Conservation (phyloP, 2,329 filamentous ascomycete genomes). For the Bipolaris oryzae region DNA sequence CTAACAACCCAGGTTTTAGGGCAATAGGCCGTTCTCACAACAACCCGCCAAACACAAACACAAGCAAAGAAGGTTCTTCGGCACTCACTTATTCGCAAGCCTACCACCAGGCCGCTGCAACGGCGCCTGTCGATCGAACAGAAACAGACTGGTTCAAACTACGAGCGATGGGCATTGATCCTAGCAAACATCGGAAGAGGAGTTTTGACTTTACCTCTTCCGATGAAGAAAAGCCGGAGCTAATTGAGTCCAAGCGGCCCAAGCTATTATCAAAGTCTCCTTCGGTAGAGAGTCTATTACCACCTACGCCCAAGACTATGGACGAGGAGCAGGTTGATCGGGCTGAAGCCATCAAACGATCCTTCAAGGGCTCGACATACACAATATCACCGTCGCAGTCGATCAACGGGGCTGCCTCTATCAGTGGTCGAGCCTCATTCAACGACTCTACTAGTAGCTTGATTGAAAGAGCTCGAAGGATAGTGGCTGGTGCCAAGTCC, state of each 20-base stretch:
- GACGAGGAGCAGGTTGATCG: conserved; percentile 32
- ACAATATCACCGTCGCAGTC: conserved; percentile 13
- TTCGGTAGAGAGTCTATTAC: conserved; percentile 2
- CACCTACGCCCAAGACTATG: conserved; percentile 13
- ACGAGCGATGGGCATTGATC: conserved; percentile 56
- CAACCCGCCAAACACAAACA: conserved; percentile 10
- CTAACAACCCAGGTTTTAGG: background rate
- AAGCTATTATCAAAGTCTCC: conserved; percentile 20
- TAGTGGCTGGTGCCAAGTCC: conserved; percentile 7
- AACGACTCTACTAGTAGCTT: conserved; percentile 10
- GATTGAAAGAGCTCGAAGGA: conserved; percentile 21
- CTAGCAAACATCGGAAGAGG: conserved; percentile 40
- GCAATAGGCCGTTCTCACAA: conserved; percentile 1
- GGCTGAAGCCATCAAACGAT: conserved; percentile 29
- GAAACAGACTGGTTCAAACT: conserved; percentile 59
- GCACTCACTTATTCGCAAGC: conserved; percentile 30
- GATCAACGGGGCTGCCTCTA: conserved; percentile 9
- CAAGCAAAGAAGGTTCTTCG: conserved; percentile 2
- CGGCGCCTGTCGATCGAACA: conserved; percentile 50
- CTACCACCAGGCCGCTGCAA: conserved; percentile 27
- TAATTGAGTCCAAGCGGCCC: conserved; percentile 33
- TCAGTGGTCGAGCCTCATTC: conserved; percentile 20
- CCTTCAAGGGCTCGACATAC: conserved; percentile 21
- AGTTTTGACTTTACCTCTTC: conserved; percentile 34
- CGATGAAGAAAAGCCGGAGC: conserved; percentile 28